Evolutionary conservation across 2,329 filamentous ascomycete genomes (phyloP).

Genomic region (Exophiala sp.): DNA sequence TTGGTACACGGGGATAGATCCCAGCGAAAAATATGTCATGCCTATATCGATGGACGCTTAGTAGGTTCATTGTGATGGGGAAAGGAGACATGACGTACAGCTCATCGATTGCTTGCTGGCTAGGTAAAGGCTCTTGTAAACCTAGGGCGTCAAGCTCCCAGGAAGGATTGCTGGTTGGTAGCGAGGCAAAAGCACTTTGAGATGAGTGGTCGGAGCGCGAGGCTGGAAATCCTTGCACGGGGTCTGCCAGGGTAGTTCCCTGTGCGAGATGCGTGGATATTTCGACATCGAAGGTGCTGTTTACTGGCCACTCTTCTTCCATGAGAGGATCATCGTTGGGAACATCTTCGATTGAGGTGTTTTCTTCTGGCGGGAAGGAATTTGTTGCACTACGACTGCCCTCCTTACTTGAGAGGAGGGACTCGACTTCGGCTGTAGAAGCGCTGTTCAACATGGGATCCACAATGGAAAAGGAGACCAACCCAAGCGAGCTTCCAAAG

Average conservation of each 20-base stretch:
- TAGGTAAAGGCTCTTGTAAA: constrained; percentile 5
- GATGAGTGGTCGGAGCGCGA: neutral
- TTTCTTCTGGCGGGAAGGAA: too few species aligned
- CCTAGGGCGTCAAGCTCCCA: constrained; percentile 5
- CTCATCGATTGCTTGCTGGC: constrained; percentile 6
- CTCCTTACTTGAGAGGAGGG: neutral
- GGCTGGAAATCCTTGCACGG: too few species aligned
- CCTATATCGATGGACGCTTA: neutral
- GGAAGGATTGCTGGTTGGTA: neutral
- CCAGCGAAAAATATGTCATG: constrained; percentile 5
- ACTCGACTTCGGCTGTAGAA: constrained; percentile 4
- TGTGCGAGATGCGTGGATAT: too few species aligned
- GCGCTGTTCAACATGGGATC: neutral
- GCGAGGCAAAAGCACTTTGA: neutral
- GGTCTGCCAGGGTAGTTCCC: too few species aligned
- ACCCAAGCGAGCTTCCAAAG: constrained; percentile 7
- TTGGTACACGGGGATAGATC: neutral
- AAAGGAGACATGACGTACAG: neutral
- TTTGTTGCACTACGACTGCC: neutral
- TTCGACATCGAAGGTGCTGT: too few species aligned
- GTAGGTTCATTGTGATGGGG: too few species aligned
- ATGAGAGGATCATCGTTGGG: too few species aligned
- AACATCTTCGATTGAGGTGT: too few species aligned
- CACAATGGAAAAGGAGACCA: neutral
- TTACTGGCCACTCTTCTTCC: neutral